These are phyloP conservation scores for Kodamaea ohmeri DNA, from an alignment of 1,139 yeast genomes.

Conservation along the genomic window DNA sequence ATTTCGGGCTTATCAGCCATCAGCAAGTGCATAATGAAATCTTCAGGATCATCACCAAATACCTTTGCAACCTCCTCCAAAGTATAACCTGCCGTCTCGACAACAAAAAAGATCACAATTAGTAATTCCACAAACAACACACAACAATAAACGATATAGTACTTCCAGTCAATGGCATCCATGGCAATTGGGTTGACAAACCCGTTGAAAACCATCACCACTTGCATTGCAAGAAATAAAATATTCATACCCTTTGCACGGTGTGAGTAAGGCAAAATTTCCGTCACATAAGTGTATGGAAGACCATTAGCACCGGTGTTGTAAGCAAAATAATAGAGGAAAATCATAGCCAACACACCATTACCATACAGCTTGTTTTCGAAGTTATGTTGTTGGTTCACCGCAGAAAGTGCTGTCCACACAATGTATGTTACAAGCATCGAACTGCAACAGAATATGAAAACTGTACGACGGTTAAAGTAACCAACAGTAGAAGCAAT, in stretches of 20 bases:
- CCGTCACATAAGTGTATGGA: slow-evolving; percentile 41
- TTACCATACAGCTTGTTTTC: slow-evolving; percentile 33
- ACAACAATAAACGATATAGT: slow-evolving; percentile 54
- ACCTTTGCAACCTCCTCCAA: slow-evolving; percentile 53
- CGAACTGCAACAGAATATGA: slow-evolving; percentile 29
- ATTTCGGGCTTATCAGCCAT: background rate
- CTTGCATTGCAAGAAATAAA: slow-evolving; percentile 25
- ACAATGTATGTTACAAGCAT: slow-evolving; percentile 40
- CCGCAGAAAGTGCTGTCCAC: slow-evolving; percentile 40
- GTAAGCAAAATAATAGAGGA: slow-evolving; percentile 38
- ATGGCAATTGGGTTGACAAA: slow-evolving; percentile 61
- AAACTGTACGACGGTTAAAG: slow-evolving; percentile 46
- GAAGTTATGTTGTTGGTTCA: slow-evolving; percentile 36
- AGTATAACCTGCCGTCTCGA: slow-evolving; percentile 53
- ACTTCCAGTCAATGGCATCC: slow-evolving; percentile 58
- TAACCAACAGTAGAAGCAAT: slow-evolving; percentile 30
- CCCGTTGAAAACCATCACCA: slow-evolving; percentile 34
- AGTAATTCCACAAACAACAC: slow-evolving; percentile 35
- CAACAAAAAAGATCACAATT: slow-evolving; percentile 42
- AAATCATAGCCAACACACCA: slow-evolving; percentile 46
- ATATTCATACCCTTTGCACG: slow-evolving; percentile 46
- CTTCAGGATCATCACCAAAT: slow-evolving; percentile 39
- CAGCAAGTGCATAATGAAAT: slow-evolving; percentile 8
- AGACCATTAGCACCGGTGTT: slow-evolving; percentile 41
- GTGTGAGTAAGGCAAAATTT: slow-evolving; percentile 43